Evolutionary conservation across 2,329 filamentous ascomycete genomes (phyloP).

Genomic region (Colletotrichum tropicicola): DNA sequence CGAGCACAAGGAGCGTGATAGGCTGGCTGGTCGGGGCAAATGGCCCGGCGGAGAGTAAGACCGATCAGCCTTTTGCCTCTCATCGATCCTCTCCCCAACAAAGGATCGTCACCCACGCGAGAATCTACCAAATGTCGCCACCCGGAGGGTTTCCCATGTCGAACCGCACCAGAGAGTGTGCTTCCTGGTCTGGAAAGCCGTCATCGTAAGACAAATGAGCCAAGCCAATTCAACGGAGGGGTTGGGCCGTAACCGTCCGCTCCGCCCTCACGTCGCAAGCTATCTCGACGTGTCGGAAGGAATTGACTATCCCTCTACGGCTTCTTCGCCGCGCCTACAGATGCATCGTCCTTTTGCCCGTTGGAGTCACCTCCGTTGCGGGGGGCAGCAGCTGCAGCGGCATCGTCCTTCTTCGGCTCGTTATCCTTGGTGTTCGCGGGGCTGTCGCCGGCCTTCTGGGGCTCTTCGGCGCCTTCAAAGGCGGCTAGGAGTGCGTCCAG

Average conservation of each 20-base stretch:
- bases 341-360: background rate
- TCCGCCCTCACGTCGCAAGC: background rate
- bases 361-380: background rate
- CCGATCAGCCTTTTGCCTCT: background rate
- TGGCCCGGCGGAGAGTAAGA: background rate
- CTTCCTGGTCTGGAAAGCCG: background rate
- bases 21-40: background rate
- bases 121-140: background rate
- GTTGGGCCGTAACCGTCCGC: too few relatives aligned
- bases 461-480: slow-evolving; percentile 44
- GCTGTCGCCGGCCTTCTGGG: background rate
- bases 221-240: too few relatives aligned
- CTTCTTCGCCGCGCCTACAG: background rate
- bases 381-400: background rate
- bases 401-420: background rate
- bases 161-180: background rate
- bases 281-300: background rate
- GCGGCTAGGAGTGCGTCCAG: slow-evolving; percentile 64
- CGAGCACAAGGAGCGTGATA: slow-evolving; percentile 1
- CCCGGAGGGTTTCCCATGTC: background rate
- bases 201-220: background rate
- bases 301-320: background rate
- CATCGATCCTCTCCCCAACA: background rate
- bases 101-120: slow-evolving; percentile 5
- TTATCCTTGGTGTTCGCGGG: background rate